Percentiles rank a stretch among this genome's conserved stretches.
phyloP scores from a whole-genome alignment of 805 yeast genomes.

The Monosporozyma yasuniensis region DNA sequence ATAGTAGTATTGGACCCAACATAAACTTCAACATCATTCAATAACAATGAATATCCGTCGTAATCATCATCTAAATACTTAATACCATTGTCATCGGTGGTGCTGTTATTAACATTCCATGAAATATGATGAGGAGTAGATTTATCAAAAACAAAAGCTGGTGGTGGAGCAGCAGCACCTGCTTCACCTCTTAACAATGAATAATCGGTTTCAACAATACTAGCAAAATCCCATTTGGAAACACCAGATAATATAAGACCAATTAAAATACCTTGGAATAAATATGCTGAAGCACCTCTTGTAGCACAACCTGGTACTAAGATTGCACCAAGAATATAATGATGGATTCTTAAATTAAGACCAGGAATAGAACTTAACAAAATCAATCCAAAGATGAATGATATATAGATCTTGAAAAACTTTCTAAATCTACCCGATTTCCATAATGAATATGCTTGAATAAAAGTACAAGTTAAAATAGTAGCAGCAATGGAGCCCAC shows the following conservation, averaged over 20 bases:
- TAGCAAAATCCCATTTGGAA: slow-evolving; percentile 88
- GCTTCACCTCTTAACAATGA: slow-evolving; percentile 70
- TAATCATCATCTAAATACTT: slow-evolving; percentile 23
- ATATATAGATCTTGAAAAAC: slow-evolving; percentile 47
- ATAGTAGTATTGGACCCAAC: slow-evolving; percentile 45
- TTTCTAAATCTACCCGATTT: slow-evolving; percentile 56
- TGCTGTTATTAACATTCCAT: slow-evolving; percentile 16
- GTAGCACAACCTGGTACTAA: slow-evolving; percentile 81
- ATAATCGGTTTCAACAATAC: slow-evolving; percentile 69
- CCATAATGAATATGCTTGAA: slow-evolving; percentile 80
- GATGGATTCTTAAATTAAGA: slow-evolving; percentile 68
- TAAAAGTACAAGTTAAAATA: slow-evolving; percentile 46
- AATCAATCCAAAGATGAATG: slow-evolving; percentile 37
- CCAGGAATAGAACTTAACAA: slow-evolving; percentile 49
- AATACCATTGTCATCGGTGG: slow-evolving; percentile 6
- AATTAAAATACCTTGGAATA: slow-evolving; percentile 75
- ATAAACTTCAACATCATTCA: slow-evolving; percentile 73
- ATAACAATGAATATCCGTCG: slow-evolving; percentile 52
- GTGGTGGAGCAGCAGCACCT: slow-evolving; percentile 42
- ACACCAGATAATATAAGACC: slow-evolving; percentile 81
- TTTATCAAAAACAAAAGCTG: slow-evolving; percentile 30
- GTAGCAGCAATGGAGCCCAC: slow-evolving; percentile 41
- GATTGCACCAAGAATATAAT: slow-evolving; percentile 68
- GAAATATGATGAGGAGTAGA: slow-evolving; percentile 17
- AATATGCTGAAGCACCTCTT: slow-evolving; percentile 55